Percentiles rank a stretch among this genome's conserved stretches.
Evolutionary conservation across 106 monocot species (phyloP).

Genomic region (Dendrobium catenatum): DNA sequence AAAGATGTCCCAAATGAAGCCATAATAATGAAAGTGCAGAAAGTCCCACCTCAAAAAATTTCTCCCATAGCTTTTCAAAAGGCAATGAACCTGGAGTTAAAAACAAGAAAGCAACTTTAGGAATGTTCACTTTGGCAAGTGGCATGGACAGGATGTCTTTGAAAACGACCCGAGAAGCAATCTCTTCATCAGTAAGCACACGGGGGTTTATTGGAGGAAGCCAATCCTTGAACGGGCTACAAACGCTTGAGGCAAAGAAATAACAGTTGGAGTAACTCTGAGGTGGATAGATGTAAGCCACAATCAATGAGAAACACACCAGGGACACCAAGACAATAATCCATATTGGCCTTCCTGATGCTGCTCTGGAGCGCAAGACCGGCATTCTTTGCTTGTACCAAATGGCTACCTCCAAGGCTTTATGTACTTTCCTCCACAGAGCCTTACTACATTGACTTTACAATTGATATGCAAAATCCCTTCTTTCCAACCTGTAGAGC

Average conservation of each 20-base stretch:
- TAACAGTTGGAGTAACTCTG: slow-evolving; percentile 45
- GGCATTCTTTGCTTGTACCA: slow-evolving; percentile 36
- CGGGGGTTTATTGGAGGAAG: slow-evolving; percentile 51
- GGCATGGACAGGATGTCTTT: slow-evolving; percentile 53
- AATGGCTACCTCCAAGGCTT: slow-evolving; percentile 21
- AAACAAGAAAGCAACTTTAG: slow-evolving; percentile 95
- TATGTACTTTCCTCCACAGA: slow-evolving; percentile 40
- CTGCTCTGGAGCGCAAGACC: slow-evolving; percentile 27
- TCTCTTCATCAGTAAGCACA: slow-evolving; percentile 69
- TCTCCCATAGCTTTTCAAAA: slow-evolving; percentile 95
- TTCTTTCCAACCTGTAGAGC: too few relatives aligned
- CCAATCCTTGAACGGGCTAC: slow-evolving; percentile 68
- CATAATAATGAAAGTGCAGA: neutral
- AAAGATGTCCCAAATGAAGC: too few relatives aligned
- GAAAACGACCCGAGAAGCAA: slow-evolving; percentile 46
- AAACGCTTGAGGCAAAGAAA: slow-evolving; percentile 61
- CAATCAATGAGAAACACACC: slow-evolving; percentile 59
- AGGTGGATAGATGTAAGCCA: slow-evolving; percentile 60
- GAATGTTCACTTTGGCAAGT: slow-evolving; percentile 24
- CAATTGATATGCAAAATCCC: neutral
- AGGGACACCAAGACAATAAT: slow-evolving; percentile 57
- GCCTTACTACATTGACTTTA: slow-evolving; percentile 7
- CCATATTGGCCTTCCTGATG: slow-evolving; percentile 68
- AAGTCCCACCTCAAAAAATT: slow-evolving; percentile 57
- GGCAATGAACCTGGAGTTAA: slow-evolving; percentile 83